phyloP scores from a whole-genome alignment of 2,329 filamentous ascomycete species.

The Fusarium sp. region DNA sequence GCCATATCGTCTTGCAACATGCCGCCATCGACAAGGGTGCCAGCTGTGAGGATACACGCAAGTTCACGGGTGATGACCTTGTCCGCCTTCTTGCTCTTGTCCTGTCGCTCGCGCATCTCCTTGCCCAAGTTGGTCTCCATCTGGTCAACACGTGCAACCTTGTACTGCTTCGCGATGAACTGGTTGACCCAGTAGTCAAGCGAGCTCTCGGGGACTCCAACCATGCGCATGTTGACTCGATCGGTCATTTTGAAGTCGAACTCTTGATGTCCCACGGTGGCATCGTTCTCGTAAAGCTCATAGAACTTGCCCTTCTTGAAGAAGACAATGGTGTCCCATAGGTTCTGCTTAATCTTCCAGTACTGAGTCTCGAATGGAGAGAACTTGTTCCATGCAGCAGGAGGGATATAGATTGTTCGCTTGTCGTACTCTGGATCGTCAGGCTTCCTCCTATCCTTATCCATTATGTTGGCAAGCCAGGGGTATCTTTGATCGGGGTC shows the following conservation, averaged over 20 bases:
- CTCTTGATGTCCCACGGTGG: constrained; percentile 93
- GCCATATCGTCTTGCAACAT: constrained; percentile 99
- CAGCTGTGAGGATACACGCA: constrained; percentile 88
- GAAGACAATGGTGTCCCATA: constrained; percentile 97
- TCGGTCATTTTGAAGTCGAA: constrained; percentile 99
- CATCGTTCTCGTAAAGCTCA: constrained; percentile 97
- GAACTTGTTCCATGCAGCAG: constrained; percentile 82
- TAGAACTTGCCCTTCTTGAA: constrained; percentile 99
- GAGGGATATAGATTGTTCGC: constrained; percentile 89
- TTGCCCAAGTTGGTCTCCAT: constrained; percentile 96
- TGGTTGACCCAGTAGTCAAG: constrained; percentile 98
- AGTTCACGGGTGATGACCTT: constrained; percentile 95
- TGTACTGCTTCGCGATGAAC: constrained; percentile 97
- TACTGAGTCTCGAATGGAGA: constrained; percentile 98
- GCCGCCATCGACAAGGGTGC: constrained; percentile 92
- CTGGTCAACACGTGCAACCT: constrained; percentile 96
- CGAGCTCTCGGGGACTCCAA: constrained; percentile 94
- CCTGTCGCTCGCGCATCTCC: constrained; percentile 96
- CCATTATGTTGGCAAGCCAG: constrained; percentile 88
- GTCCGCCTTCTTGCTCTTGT: constrained; percentile 78
- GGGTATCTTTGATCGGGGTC: constrained; percentile 89
- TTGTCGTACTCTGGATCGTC: constrained; percentile 92
- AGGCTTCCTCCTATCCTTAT: constrained; percentile 83
- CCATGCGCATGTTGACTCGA: constrained; percentile 99
- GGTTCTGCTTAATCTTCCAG: constrained; percentile 98